A percentile compares a stretch with the other conserved stretches of the same genome.
Conservation (phyloP, 2,329 filamentous ascomycete species). For the Pochonia chlamydosporia region DNA sequence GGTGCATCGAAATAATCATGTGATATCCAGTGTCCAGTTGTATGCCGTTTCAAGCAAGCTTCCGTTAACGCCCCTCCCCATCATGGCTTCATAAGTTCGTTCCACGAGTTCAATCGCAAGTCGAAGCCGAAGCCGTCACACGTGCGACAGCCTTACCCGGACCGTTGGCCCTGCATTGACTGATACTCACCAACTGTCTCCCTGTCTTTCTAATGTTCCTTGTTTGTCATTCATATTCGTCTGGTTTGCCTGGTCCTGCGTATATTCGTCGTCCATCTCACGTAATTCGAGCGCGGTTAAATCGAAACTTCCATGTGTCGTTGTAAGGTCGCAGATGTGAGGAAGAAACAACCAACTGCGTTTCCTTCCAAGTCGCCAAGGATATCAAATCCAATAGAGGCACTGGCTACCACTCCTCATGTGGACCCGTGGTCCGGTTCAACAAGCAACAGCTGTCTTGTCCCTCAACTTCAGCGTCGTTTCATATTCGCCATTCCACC, state of each 20-base stretch:
- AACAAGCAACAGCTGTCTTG: neutral
- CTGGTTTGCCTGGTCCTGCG: neutral
- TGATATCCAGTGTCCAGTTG: neutral
- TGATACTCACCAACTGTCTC: neutral
- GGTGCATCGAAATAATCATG: neutral
- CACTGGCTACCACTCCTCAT: too few relatives aligned
- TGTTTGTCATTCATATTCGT: neutral
- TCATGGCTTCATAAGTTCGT: neutral
- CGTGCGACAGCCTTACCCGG: neutral
- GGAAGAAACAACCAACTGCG: too few relatives aligned
- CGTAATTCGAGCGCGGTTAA: neutral
- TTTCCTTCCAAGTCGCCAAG: too few relatives aligned
- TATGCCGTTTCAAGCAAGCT: neutral
- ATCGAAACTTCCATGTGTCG: neutral
- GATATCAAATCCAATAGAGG: conserved; percentile 2
- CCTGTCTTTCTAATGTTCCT: neutral
- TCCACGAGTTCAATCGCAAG: neutral
- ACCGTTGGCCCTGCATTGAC: neutral
- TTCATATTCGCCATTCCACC: conserved; percentile 24
- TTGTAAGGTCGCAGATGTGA: too few relatives aligned
- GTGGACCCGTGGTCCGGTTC: neutral
- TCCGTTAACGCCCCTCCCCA: neutral
- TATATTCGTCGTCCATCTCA: neutral
- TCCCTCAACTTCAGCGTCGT: conserved; percentile 13
- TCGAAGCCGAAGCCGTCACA: neutral